Conservation (phyloP, 2,329 filamentous ascomycete species). For the Acrodontium crateriforme region DNA sequence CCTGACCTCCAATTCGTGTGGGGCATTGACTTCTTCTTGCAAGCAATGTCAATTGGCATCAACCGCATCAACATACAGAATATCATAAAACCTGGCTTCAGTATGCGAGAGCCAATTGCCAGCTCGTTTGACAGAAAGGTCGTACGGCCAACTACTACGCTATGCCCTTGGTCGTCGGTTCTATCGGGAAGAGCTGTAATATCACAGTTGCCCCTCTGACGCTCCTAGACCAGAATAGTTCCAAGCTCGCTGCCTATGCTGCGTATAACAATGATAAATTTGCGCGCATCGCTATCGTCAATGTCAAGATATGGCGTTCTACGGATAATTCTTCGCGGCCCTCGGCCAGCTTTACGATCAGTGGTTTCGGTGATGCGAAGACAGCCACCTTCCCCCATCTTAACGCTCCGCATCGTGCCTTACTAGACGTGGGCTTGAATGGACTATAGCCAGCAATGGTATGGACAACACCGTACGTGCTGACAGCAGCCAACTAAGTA, state of each 20-base stretch:
- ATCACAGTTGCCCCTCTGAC: slow-evolving; percentile 1
- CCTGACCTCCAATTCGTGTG: no score
- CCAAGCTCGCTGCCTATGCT: slow-evolving; percentile 2
- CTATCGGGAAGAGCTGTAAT: slow-evolving; percentile 1
- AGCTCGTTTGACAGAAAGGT: slow-evolving; percentile 1
- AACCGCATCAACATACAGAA: slow-evolving; percentile 2
- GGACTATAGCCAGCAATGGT: no score
- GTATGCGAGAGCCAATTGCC: slow-evolving; percentile 2
- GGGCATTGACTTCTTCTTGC: slow-evolving; percentile 1
- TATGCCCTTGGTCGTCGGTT: slow-evolving; percentile 3
- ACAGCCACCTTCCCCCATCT: no score
- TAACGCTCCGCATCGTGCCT: no score
- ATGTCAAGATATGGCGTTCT: slow-evolving; percentile 2
- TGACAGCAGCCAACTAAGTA: no score
- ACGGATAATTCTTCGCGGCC: no score
- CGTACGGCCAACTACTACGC: slow-evolving; percentile 2
- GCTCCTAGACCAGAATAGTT: slow-evolving; percentile 1
- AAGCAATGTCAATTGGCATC: slow-evolving; percentile 2
- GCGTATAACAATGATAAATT: slow-evolving; percentile 1
- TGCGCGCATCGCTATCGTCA: slow-evolving; percentile 1
- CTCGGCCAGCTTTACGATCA: no score
- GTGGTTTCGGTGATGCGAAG: no score
- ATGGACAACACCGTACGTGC: no score
- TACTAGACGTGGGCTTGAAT: no score
- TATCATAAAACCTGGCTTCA: slow-evolving; percentile 3